These are phyloP conservation scores for Dactylellina parvicollis DNA, from an alignment of 2,329 filamentous ascomycete species.

Conservation along the genomic window DNA sequence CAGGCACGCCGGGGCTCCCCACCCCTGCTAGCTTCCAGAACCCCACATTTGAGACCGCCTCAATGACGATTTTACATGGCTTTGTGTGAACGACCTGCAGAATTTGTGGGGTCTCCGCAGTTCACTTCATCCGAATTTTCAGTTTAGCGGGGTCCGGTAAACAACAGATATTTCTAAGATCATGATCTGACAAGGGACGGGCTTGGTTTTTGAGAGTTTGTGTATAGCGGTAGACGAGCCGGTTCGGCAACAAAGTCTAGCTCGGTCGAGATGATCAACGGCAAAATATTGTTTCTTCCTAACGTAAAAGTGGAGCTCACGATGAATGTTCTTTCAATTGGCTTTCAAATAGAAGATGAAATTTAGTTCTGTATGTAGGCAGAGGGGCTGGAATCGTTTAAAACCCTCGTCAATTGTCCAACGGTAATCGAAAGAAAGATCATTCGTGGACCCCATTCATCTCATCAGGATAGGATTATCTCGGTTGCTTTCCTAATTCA, in stretches of 20 bases:
- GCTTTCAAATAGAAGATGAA: not conserved
- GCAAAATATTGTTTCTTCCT: constrained; percentile 11
- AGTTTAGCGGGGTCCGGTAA: not conserved
- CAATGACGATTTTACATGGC: constrained; percentile 12
- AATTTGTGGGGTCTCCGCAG: constrained; percentile 45
- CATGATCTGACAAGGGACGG: constrained; percentile 1
- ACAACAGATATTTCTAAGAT: not conserved
- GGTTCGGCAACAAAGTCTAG: not conserved
- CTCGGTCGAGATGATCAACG: constrained; percentile 12
- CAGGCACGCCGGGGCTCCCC: constrained; percentile 35
- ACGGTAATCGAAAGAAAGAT: not conserved
- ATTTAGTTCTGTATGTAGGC: not conserved
- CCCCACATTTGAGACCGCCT: constrained; percentile 23
- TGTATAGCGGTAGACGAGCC: constrained; percentile 1
- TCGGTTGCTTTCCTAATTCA: constrained; percentile 2
- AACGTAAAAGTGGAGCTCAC: not conserved
- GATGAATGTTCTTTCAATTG: not conserved
- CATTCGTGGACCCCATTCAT: not conserved
- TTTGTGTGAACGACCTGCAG: constrained; percentile 10
- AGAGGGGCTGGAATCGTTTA: constrained; percentile 8
- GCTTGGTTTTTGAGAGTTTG: constrained; percentile 1
- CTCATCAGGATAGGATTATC: not conserved
- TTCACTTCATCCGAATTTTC: constrained; percentile 44
- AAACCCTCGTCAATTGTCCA: constrained; percentile 25
- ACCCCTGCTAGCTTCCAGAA: constrained; percentile 11